Conservation (phyloP, 1,284 basidiomycete genomes). For the Vanrija humicola region DNA sequence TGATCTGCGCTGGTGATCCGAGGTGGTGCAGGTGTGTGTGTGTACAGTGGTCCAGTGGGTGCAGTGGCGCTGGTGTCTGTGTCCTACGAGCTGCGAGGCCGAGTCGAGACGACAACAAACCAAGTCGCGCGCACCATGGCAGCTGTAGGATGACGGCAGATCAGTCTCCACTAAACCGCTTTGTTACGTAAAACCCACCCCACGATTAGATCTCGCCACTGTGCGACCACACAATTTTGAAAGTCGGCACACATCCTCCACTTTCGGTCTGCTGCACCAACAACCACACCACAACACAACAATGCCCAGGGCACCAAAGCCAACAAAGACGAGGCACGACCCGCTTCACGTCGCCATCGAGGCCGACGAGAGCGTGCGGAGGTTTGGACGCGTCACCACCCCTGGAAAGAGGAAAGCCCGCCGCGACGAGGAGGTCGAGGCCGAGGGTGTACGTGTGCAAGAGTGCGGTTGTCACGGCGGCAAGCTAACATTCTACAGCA, state of each 20-base stretch:
- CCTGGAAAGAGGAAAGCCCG: slow-evolving; percentile 63
- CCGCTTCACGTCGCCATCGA: slow-evolving; percentile 77
- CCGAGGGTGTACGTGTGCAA: slow-evolving; percentile 54
- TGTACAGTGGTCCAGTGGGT: no score
- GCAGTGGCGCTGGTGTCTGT: no score
- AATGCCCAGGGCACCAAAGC: slow-evolving; percentile 41
- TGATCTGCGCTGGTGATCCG: no score
- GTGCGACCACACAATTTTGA: slow-evolving; percentile 6
- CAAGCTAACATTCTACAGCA: slow-evolving; percentile 50
- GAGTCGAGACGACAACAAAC: no score
- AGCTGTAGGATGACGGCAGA: no score
- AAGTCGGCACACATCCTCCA: neutral
- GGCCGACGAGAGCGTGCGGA: slow-evolving; percentile 67
- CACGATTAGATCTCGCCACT: no score
- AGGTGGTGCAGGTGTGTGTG: no score
- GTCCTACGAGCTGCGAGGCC: no score
- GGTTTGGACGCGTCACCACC: slow-evolving; percentile 68
- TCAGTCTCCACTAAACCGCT: no score
- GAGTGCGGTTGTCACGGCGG: no score
- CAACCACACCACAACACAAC: slow-evolving; percentile 3
- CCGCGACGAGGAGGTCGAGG: slow-evolving; percentile 54
- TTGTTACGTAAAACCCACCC: no score
- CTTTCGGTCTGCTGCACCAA: neutral
- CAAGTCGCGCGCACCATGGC: no score
- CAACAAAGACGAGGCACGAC: slow-evolving; percentile 59